Evolutionary conservation across 2,329 filamentous ascomycete genomes (phyloP).

Genomic region (Clonostachys solani): DNA sequence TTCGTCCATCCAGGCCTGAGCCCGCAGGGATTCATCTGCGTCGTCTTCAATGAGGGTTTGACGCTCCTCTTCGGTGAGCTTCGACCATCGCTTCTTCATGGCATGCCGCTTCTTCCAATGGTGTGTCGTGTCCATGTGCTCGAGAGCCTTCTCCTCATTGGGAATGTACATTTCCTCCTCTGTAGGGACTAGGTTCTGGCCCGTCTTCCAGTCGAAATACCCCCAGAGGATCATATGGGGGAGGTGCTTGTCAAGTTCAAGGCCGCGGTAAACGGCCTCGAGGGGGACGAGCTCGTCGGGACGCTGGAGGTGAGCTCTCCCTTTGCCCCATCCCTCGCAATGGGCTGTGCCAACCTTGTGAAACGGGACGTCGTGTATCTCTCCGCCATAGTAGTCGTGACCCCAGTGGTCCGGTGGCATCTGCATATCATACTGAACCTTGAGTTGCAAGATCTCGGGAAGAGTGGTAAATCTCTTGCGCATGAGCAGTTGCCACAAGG

Average conservation of each 20-base stretch:
- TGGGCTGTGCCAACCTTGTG: conserved; percentile 47
- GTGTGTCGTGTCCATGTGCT: conserved; percentile 20
- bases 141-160: conserved; percentile 34
- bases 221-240: conserved; percentile 60
- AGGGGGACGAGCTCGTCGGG: conserved; percentile 55
- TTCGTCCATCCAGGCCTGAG: conserved; percentile 21
- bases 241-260: conserved; percentile 50
- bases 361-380: conserved; percentile 46
- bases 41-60: conserved; percentile 29
- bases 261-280: conserved; percentile 47
- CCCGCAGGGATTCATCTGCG: conserved; percentile 25
- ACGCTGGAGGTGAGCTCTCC: conserved; percentile 31
- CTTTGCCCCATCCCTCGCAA: conserved; percentile 52
- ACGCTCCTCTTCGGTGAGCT: conserved; percentile 28
- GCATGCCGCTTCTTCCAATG: conserved; percentile 40
- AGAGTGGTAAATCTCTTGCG: conserved; percentile 44
- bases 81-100: conserved; percentile 36
- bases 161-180: conserved; percentile 47
- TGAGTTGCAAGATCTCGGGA: conserved; percentile 50
- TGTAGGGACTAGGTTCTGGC: conserved; percentile 44
- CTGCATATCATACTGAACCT: conserved; percentile 49
- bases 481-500: conserved; percentile 57
- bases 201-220: conserved; percentile 47
- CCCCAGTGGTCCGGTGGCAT: conserved; percentile 4
- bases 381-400: conserved; percentile 8